Base-by-base conservation (phyloP, 2,329 filamentous ascomycete genomes). In the Xylariaceae sp. region DNA sequence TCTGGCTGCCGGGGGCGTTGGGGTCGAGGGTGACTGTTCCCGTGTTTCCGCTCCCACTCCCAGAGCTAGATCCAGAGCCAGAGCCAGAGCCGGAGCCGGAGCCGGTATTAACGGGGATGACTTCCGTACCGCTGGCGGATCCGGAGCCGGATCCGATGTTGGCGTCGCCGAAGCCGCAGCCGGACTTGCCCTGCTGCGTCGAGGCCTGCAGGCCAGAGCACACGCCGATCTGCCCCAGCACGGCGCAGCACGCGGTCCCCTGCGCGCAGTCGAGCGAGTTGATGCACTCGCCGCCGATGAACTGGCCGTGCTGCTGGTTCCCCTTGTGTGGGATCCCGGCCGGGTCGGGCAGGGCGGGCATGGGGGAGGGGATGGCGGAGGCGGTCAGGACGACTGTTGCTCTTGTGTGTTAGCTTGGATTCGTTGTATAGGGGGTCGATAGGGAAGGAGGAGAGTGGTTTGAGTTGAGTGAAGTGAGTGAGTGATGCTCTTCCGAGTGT, bases 251-350 rank as follows among this genome's bases (percentile, higher is more conserved):
- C 0, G 48, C 42, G 2, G 50, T 55, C 12, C 9, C 26, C 1
- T 44, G 32, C 13, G 38, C 53, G 51, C 56, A 59, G 50, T 59
- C 55, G 15, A 40, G 42, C 6, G 41, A 44, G 44, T 41, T 53
- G 4, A 50, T 28, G 41, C 56, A 59, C 6, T 53, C 36, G 4
- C 53, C 55, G 31, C 52, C 52, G 43, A 59, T 59, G 47, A 59
- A 59, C 33, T 57, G 54, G 14, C 6, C 17, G 34, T 47, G 41
- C n/a, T 47, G 24, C 11, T 47, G 49, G 44, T 59, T 59, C 44
- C 55, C 55, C 12, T 53, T 31, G 43, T 55, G 51, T 46, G 9
- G 6, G 4, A 19, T 36, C 13, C 31, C 31, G 3, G 39, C 38
- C 3, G 52, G 50, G 47, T 59, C 56, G 8, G 52, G 50, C n/a